Base-by-base conservation (phyloP, 1,139 yeast species). In the Blastobotrys serpentis region DNA sequence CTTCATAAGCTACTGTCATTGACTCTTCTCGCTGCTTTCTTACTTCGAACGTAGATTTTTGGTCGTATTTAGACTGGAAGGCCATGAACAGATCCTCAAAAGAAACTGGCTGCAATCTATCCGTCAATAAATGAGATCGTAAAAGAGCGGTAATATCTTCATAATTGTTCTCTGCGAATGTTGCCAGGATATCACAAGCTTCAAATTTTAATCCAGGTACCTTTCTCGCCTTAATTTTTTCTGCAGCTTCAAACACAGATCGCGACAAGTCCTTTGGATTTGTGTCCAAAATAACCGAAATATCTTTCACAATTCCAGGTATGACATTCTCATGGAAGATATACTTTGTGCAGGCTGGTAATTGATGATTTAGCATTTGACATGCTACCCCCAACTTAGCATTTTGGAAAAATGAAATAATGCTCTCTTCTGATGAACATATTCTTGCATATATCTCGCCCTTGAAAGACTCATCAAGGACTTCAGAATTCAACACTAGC, bases 381-480 rank as follows among this genome's bases (percentile, higher is more conserved):
- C 40, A 36, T 7, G 14, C 22, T 11, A 19, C 40, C n/a, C 19
- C 40, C 10, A 36, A 14, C 8, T n/a, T 36, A 11, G 13, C 14
- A 7, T 4, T 13, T n/a, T 18, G 7, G 40, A 36, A 11, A 18
- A 36, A 36, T 7, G 13, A 4, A 4, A 4, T 14, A 4, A 36
- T 18, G 4, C 7, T 17, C 3, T 36, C 22, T 14, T 36, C 40
- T 11, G 18, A 4, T 19, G 40, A 5, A 8, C 23, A 17, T 10
- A 36, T 18, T 6, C 40, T 17, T 4, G 25, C 18, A 11, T 32
- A 19, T 7, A 48, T 14, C 21, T 48, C 51, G 2, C 42, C 51
- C 17, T 42, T 36, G 37, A 48, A 30, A 6, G 46, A 18, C 10
- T 37, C 13, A 18, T 42, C 46, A 8, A 47, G 36, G 2, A 4